Percentiles rank a stretch among this genome's conserved stretches.
Evolutionary conservation across 495 filamentous ascomycete genomes (phyloP).

Genomic region (Sordaria brevicollis): DNA sequence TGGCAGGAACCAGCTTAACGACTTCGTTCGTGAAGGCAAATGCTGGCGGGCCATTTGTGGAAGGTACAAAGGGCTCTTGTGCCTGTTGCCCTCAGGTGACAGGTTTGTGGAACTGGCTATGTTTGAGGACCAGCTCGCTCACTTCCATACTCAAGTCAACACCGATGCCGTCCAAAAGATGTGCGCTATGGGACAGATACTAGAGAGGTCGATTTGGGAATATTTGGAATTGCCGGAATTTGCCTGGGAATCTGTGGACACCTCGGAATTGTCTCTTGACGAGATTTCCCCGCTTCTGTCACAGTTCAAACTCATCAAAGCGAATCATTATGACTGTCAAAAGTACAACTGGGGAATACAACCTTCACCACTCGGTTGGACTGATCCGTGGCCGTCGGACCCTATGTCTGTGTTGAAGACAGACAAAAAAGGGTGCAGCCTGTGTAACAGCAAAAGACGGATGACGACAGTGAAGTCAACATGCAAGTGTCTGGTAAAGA

Average conservation of each 20-base stretch:
- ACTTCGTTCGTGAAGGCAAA: conserved; percentile 20
- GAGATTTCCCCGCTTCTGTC: conserved; percentile 10
- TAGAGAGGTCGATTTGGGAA: conserved; percentile 13
- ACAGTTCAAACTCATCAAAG: conserved; percentile 8
- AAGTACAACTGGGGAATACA: conserved; percentile 3
- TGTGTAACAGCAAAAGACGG: conserved; percentile 8
- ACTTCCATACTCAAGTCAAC: conserved; percentile 12
- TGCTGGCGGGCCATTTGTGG: conserved; percentile 21
- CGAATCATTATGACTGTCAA: conserved; percentile 5
- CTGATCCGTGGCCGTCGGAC: conserved; percentile 14
- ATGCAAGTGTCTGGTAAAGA: conserved; percentile 9
- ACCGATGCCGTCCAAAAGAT: conserved; percentile 8
- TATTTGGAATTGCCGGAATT: conserved; percentile 16
- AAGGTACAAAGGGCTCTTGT: conserved; percentile 13
- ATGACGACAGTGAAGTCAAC: neutral
- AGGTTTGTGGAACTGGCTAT: conserved; percentile 13
- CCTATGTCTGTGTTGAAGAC: conserved; percentile 4
- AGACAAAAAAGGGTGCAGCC: conserved; percentile 5
- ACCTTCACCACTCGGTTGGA: conserved; percentile 11
- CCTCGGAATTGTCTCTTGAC: conserved; percentile 1
- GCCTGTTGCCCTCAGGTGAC: conserved; percentile 10
- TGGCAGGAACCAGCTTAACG: conserved; percentile 9
- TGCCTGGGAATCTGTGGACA: conserved; percentile 15
- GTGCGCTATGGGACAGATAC: conserved; percentile 10
- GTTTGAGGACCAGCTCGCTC: conserved; percentile 10